Evolutionary conservation across 371 early-diverging fungal genomes (phyloP), one percentile per base, ranked within the genome.

Genomic region (Mucor ambiguus): DNA sequence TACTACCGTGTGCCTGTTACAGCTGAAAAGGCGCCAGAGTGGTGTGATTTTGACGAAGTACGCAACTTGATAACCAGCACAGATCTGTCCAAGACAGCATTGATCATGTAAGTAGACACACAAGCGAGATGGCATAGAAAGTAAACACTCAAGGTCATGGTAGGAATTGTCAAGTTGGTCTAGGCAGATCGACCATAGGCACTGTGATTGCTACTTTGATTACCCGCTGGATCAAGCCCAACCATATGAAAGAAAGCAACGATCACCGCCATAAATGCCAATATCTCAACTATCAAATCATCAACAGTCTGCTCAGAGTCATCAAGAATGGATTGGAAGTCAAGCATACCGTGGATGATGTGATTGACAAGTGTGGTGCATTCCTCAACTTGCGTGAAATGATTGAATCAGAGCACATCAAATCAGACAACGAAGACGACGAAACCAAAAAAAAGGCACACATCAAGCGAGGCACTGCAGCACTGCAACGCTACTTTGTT

Each of bases 121-220:
- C 4, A 33, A 7, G 33, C 11, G 12, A 11, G 4, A 18, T 14
- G 11, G 29, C 3, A 32, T 20, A 24, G 24, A 60, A 32, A 30
- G 12, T 41, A 20, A 11, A 14, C 30, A 41, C 9, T 35, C 12
- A 26, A 32, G 10, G 22, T 29, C 35, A 30, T 48, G 16, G 10
- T 63, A 85, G 82, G 60, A 88, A 88, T 58, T 87, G 87, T 67
- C 88, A 88, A 67, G 73, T 87, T 22, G 88, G 88, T 0, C 33
- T 83, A 5, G 88, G 88, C 14, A 73, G 89, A 18, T 84, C 85
- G 14, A 88, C 89, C 2, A 57, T 69, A 35, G 74, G 74, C 9
- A 74, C 73, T 10, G 72, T 82, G 12, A 72, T 84, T 37, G 74
- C 81, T 10, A 74, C 77, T 0, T 52, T 83, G 30, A 67, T 85